These are phyloP conservation scores for Thamnidium elegans DNA, from an alignment of 192 early-diverging fungal genomes.

Conservation along the genomic window DNA sequence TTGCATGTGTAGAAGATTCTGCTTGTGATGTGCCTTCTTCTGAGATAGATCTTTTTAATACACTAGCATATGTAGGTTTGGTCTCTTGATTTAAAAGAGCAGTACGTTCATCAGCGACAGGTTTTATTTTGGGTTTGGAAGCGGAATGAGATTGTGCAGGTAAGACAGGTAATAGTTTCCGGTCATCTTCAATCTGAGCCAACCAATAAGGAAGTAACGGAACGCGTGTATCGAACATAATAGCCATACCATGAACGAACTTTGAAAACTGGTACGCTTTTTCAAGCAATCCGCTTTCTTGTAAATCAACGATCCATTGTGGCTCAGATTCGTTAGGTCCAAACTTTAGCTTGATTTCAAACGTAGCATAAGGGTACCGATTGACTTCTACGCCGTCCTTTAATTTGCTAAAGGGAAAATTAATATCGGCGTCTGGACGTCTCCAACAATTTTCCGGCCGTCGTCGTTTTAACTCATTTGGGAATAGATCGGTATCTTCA, in stretches of 20 bases:
- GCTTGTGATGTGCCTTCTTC: background rate
- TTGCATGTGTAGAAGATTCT: background rate
- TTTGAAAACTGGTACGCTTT: conserved; percentile 85
- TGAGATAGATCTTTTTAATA: background rate
- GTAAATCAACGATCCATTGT: conserved; percentile 70
- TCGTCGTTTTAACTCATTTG: conserved; percentile 51
- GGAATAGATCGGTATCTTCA: conserved; percentile 73
- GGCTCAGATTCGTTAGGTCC: conserved; percentile 60
- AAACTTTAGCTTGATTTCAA: conserved; percentile 83
- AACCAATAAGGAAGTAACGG: conserved; percentile 63
- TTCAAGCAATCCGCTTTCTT: conserved; percentile 67
- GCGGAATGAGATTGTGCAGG: conserved; percentile 17
- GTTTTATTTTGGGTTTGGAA: background rate
- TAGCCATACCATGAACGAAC: conserved; percentile 78
- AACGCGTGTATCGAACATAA: conserved; percentile 58
- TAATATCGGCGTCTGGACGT: conserved; percentile 75
- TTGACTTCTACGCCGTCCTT: conserved; percentile 76
- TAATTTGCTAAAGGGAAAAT: conserved; percentile 79
- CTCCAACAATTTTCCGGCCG: conserved; percentile 86
- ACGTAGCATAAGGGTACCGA: conserved; percentile 90
- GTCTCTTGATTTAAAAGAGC: conserved; percentile 2
- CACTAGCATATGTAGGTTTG: background rate
- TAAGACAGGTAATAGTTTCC: conserved; percentile 17
- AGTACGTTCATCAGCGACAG: conserved; percentile 4
- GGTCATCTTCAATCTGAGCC: conserved; percentile 27